Conservation (phyloP, 345 rosid genomes). For the Hypericum androsaemum region DNA sequence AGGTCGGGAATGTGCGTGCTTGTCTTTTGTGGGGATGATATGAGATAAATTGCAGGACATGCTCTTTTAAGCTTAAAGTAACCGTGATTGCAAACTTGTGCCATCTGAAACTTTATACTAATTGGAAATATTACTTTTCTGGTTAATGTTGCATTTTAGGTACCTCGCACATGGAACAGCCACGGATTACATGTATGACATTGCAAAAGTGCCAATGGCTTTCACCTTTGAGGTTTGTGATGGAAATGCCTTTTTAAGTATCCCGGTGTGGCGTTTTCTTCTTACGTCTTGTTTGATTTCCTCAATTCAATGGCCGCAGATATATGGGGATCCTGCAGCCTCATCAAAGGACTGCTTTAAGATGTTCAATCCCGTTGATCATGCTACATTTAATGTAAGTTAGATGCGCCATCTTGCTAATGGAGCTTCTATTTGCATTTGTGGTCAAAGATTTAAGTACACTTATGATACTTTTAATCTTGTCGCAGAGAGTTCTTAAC, state of each 20-base stretch:
- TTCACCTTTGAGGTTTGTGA: constrained; percentile 92
- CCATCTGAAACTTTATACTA: no score
- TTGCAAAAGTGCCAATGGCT: constrained; percentile 82
- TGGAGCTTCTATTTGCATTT: neutral
- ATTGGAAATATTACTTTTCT: neutral
- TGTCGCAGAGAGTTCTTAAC: constrained; percentile 72
- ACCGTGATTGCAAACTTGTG: no score
- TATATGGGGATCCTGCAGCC: constrained; percentile 62
- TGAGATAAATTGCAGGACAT: no score
- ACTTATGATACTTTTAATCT: neutral
- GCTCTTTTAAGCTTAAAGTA: no score
- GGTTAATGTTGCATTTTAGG: constrained; percentile 30
- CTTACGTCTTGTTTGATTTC: neutral
- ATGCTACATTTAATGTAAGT: constrained; percentile 62
- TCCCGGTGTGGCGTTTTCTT: constrained; percentile 3
- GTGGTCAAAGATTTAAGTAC: neutral
- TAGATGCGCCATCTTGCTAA: neutral
- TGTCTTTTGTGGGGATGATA: no score
- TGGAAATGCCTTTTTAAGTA: constrained; percentile 9
- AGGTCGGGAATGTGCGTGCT: no score
- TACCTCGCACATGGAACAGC: constrained; percentile 97
- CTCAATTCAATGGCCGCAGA: constrained; percentile 35
- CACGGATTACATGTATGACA: constrained; percentile 86
- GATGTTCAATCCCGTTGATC: constrained; percentile 87
- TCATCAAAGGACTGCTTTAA: constrained; percentile 78